Evolutionary conservation across 805 yeast species (phyloP).

Genomic region (Babjeviella inositovora): DNA sequence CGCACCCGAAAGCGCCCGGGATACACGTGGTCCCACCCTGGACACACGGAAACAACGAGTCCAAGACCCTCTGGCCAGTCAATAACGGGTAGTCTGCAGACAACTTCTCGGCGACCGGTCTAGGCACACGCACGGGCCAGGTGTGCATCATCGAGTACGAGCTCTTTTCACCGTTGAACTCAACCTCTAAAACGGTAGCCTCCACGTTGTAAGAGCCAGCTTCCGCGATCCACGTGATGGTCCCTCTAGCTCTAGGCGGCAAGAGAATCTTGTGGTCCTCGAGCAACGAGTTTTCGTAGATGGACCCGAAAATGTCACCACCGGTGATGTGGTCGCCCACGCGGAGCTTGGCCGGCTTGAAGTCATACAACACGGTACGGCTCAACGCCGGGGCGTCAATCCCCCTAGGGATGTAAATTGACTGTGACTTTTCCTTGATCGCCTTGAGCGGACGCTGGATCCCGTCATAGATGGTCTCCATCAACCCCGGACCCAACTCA

Average conservation of each 20-base stretch:
- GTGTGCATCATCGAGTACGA: slow-evolving; percentile 91
- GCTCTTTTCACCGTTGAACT: slow-evolving; percentile 75
- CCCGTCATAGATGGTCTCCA: slow-evolving; percentile 99
- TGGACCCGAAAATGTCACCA: slow-evolving; percentile 92
- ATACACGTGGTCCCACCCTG: slow-evolving; percentile 99
- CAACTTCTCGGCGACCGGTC: slow-evolving; percentile 92
- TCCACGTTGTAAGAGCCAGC: slow-evolving; percentile 87
- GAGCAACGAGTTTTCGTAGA: slow-evolving; percentile 85
- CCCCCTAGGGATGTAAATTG: slow-evolving; percentile 98
- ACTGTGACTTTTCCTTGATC: slow-evolving; percentile 72
- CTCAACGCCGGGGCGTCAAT: slow-evolving; percentile 90
- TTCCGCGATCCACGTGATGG: slow-evolving; percentile 76
- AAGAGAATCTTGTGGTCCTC: slow-evolving; percentile 86
- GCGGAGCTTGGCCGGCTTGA: slow-evolving; percentile 60
- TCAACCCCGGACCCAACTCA: slow-evolving; percentile 97
- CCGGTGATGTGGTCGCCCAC: slow-evolving; percentile 98
- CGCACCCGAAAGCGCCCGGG: slow-evolving; percentile 99
- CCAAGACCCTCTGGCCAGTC: slow-evolving; percentile 98
- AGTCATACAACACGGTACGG: slow-evolving; percentile 72
- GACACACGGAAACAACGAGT: slow-evolving; percentile 95
- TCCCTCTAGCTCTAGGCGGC: slow-evolving; percentile 99
- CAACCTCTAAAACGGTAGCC: slow-evolving; percentile 83
- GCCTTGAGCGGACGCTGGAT: slow-evolving; percentile 97
- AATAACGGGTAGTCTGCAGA: slow-evolving; percentile 90
- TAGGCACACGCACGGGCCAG: slow-evolving; percentile 99